Base-by-base conservation (phyloP, 352 stramenopile species). In the Globisporangium spiculum region DNA sequence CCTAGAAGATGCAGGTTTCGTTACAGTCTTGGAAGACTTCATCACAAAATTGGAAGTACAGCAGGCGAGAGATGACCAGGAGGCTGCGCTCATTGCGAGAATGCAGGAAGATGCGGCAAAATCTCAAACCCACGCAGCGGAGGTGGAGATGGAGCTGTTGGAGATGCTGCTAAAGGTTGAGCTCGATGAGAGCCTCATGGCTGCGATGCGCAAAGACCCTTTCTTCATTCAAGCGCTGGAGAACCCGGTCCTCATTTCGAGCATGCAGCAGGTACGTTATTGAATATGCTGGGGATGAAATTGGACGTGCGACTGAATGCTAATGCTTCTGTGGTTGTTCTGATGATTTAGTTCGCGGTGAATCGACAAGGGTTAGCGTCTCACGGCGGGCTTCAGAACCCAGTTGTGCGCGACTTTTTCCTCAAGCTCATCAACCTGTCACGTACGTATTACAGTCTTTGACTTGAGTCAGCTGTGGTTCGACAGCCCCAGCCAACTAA, bases 381-480 rank as follows among this genome's bases (percentile, higher is more conserved):
- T 3, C 69, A 75, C 3, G 60, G 70, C 6, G 69, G 69, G 46
- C 67, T 86, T 30, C 70, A 74, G 53, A 75, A 75, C 8, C 68
- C 80, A 52, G 26, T 72, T n/a, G 69, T 88, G 14, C 71, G 73
- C 16, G 79, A 89, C 27, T 90, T 90, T 68, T 88, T 90, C 44
- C 66, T 83, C 30, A 83, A 85, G 44, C 80, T 92, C 61, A 86
- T 92, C 55, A 79, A 74, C 8, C 71, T 92, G 4, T 89, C 83
- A 18, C 75, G 80, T 89, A 59, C 62, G 77, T 76, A 26, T 7
- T 26, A 46, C 12, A 7, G 8, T 52, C 8, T 22, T 52, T 24
- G n/a, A 4, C 10, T 10, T 41, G 34, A 18, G 1, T 8, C 1
- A 16, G 1, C 32, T 56, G 34, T 20, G 14, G 5, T 32, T 7